These are phyloP conservation scores for Claviceps sp. DNA, from an alignment of 2,329 filamentous ascomycete species.

Conservation along the genomic window DNA sequence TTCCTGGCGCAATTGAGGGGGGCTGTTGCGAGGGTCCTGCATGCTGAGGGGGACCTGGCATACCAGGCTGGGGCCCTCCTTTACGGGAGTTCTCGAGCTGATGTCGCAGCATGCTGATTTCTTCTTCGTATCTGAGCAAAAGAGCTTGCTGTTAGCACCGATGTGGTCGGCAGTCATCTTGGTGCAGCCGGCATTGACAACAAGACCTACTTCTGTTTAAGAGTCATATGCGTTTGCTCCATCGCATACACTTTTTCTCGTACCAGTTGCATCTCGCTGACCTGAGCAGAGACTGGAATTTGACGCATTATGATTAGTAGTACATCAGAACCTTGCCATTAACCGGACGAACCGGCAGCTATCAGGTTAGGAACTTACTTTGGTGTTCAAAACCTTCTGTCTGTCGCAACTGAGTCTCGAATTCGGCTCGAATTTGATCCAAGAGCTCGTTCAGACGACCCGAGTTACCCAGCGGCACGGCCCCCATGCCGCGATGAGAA, in stretches of 20 bases:
- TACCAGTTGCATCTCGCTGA: conserved; percentile 91
- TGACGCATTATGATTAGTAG: neutral
- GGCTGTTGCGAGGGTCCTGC: conserved; percentile 70
- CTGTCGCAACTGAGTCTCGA: conserved; percentile 70
- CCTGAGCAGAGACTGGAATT: conserved; percentile 65
- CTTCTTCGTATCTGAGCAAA: conserved; percentile 73
- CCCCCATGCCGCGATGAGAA: conserved; percentile 73
- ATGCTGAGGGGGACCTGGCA: conserved; percentile 60
- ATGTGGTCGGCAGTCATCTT: conserved; percentile 2
- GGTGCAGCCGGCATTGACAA: neutral
- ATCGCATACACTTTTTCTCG: conserved; percentile 86
- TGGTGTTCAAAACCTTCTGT: conserved; percentile 85
- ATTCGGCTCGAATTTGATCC: conserved; percentile 81
- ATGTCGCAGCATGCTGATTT: conserved; percentile 71
- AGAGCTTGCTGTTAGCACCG: conserved; percentile 4
- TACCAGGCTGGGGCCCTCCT: conserved; percentile 40
- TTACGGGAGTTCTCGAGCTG: conserved; percentile 70
- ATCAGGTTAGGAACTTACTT: conserved; percentile 47
- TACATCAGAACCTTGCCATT: neutral
- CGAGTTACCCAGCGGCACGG: conserved; percentile 43
- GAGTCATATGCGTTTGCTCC: conserved; percentile 74
- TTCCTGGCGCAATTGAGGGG: conserved; percentile 81
- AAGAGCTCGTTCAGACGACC: conserved; percentile 79
- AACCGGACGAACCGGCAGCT: neutral
- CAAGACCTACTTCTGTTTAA: conserved; percentile 74